phyloP scores from a whole-genome alignment of 106 monocot genomes.

The Vanilla planifolia region DNA sequence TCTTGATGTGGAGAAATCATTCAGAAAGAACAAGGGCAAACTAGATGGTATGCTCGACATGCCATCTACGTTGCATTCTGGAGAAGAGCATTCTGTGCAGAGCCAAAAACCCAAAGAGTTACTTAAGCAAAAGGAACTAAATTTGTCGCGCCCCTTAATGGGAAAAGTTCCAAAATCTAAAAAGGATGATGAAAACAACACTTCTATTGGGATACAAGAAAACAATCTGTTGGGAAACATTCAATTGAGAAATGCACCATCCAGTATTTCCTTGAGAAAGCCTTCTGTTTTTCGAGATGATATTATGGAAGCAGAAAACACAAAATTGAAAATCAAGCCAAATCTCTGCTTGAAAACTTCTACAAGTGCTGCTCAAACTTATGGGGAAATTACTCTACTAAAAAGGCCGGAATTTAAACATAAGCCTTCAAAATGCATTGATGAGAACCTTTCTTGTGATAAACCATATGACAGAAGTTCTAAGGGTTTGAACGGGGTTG shows the following conservation, averaged over 20 bases:
- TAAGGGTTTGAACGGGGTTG: background rate
- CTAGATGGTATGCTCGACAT: slow-evolving; percentile 28
- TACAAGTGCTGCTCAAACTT: slow-evolving; percentile 27
- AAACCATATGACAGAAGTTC: background rate
- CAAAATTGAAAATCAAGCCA: slow-evolving; percentile 51
- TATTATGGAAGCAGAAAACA: slow-evolving; percentile 35
- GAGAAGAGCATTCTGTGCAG: background rate
- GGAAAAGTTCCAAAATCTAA: slow-evolving; percentile 13
- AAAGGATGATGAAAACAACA: slow-evolving; percentile 7
- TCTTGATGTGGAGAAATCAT: slow-evolving; percentile 72
- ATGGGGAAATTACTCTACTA: slow-evolving; percentile 40
- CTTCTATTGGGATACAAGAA: background rate
- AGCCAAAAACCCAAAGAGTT: slow-evolving; percentile 2
- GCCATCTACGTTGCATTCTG: slow-evolving; percentile 6
- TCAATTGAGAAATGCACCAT: slow-evolving; percentile 1
- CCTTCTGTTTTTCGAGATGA: slow-evolving; percentile 41
- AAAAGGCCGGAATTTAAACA: slow-evolving; percentile 66
- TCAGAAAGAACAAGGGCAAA: slow-evolving; percentile 43
- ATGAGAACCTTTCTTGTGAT: slow-evolving; percentile 16
- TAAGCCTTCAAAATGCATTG: slow-evolving; percentile 12
- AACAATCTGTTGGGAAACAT: slow-evolving; percentile 2
- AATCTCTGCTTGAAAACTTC: slow-evolving; percentile 70
- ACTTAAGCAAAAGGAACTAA: slow-evolving; percentile 6
- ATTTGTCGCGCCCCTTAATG: slow-evolving; percentile 29
- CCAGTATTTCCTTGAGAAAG: slow-evolving; percentile 53